These are phyloP conservation scores for Mycena filopes DNA, from an alignment of 768 basidiomycete genomes.

Conservation along the genomic window DNA sequence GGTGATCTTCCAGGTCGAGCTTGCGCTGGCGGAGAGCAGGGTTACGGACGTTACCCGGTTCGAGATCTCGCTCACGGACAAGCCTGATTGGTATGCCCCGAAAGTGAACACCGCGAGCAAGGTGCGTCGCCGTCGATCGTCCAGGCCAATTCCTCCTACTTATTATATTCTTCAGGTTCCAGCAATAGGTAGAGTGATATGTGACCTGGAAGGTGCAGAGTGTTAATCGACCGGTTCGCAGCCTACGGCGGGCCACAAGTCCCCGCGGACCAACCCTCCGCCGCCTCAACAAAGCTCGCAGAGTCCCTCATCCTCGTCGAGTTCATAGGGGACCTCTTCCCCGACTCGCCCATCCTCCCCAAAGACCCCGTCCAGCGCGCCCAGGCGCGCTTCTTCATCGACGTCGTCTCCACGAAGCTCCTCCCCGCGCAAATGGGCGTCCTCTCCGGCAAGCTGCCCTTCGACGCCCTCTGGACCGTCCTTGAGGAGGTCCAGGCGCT, in stretches of 20 bases:
- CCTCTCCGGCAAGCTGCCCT: slow-evolving; percentile 50
- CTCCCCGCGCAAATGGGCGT: slow-evolving; percentile 49
- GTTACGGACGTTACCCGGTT: slow-evolving; percentile 59
- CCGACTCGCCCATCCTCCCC: slow-evolving; percentile 60
- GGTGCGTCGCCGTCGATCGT: slow-evolving; percentile 45
- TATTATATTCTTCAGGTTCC: neutral
- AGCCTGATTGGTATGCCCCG: slow-evolving; percentile 75
- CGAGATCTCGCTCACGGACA: slow-evolving; percentile 70
- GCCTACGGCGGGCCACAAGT: slow-evolving; percentile 72
- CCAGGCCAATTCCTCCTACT: neutral
- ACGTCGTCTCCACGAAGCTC: slow-evolving; percentile 60
- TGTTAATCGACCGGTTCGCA: too few relatives aligned
- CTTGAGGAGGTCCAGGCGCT: slow-evolving; percentile 61
- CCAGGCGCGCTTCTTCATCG: slow-evolving; percentile 70
- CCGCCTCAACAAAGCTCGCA: slow-evolving; percentile 67
- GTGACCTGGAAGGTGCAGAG: too few relatives aligned
- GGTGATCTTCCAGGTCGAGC: slow-evolving; percentile 58
- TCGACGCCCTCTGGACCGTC: slow-evolving; percentile 52
- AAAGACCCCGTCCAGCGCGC: slow-evolving; percentile 66
- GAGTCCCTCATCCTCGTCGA: slow-evolving; percentile 76
- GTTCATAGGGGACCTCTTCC: slow-evolving; percentile 71
- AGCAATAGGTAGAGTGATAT: slow-evolving; percentile 21
- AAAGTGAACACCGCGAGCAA: slow-evolving; percentile 76
- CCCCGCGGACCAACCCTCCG: slow-evolving; percentile 64
- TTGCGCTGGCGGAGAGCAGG: slow-evolving; percentile 69